Conservation (phyloP, 2,329 filamentous ascomycete species). For the Calonectria multiphialidica region DNA sequence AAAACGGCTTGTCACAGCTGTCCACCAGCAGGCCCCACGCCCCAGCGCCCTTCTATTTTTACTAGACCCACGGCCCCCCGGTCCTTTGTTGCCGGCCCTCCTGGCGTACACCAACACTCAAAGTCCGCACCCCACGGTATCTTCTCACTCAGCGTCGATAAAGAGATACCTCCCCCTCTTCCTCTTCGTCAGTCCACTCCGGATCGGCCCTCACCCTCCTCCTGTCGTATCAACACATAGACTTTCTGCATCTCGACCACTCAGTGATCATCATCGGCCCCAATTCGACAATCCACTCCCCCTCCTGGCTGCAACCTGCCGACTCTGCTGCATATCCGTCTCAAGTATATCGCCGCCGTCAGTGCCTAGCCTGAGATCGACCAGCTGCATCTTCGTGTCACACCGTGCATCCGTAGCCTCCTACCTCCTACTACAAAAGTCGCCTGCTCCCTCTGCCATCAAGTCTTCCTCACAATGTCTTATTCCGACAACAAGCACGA, state of each 20-base stretch:
- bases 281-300: conserved; percentile 33
- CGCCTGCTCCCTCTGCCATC: conserved; percentile 25
- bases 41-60: background rate
- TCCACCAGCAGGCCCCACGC: background rate
- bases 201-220: conserved; percentile 33
- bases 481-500: conserved; percentile 40
- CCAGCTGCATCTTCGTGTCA: conserved; percentile 26
- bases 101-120: conserved; percentile 32
- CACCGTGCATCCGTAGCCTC: conserved; percentile 17
- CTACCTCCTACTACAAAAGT: conserved; percentile 38
- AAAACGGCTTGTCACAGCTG: background rate
- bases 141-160: conserved; percentile 45
- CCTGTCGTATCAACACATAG: conserved; percentile 28
- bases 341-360: conserved; percentile 35
- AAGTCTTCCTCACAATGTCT: conserved; percentile 29
- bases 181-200: conserved; percentile 29
- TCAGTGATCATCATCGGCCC: conserved; percentile 36
- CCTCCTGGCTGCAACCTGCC: conserved; percentile 33
- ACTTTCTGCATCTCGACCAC: conserved; percentile 31
- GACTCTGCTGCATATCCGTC: conserved; percentile 20
- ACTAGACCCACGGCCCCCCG: conserved; percentile 24
- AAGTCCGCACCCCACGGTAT: conserved; percentile 40
- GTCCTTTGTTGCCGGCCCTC: conserved; percentile 4
- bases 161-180: conserved; percentile 37
- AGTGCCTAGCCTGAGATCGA: conserved; percentile 34